Evolutionary conservation across 2,329 filamentous ascomycete species (phyloP), one percentile per base, ranked within the genome.

Genomic region (Verticillium nonalfalfae): DNA sequence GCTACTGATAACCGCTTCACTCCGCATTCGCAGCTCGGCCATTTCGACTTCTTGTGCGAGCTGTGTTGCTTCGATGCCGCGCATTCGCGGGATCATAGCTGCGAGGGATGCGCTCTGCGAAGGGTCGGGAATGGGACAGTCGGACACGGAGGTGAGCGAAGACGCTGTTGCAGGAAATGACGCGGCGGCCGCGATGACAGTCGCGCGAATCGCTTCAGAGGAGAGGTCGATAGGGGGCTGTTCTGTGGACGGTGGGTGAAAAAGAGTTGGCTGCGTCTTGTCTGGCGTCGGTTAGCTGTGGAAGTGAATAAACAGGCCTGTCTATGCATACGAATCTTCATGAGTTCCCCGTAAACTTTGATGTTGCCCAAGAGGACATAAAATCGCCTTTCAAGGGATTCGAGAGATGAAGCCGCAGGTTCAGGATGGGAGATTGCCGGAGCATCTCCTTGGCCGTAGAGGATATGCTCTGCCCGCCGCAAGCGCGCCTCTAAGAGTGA

Each of bases 1-100:
- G 39, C 79, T 75, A 66, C 88, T 82, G 62, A 92, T 75, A 31
- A 84, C 76, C 64, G 73, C 72, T 73, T 86, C 90, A 75, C 83
- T 93, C 66, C 81, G 82, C 64, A 76, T 82, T 71, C 85, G 82
- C 70, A 90, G 80, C 71, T 84, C 84, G 26, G 82, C 83, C 64
- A 90, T 83, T 72, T 89, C 85, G 57, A 80, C 79, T 45, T 74
- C 79, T 73, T 91, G 88, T 15, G 83, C 80, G 21, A 82, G 72
- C 68, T 92, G 89, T 4, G 81, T 82, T 0, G 81, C 79, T 64
- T 85, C 83, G 18, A 86, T 75, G 21, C 81, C 83, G 66, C 82
- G 83, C 76, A 92, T 88, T 56, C 86, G 81, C 9, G 87, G 85
- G 40, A 80, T 73, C 56, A 90, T 75, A 1, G 80, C 76, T 2